Conservation (phyloP, 257 asterid genomes). For the Scutellaria barbata region DNA sequence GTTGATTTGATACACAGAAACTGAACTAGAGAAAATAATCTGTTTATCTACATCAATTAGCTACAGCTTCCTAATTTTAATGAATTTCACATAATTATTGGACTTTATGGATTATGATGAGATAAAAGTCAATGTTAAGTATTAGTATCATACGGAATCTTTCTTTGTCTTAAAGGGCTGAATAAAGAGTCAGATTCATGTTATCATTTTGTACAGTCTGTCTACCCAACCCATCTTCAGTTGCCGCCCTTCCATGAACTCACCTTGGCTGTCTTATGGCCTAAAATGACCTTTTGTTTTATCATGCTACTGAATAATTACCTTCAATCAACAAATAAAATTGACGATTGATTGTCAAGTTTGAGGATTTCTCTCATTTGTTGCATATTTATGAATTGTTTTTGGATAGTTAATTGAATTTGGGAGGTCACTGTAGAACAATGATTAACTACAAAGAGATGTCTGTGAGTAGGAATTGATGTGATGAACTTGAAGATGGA, state of each 20-base stretch:
- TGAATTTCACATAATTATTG: neutral
- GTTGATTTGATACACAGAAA: slow-evolving; percentile 6
- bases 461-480: slow-evolving; percentile 19
- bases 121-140: slow-evolving; percentile 16
- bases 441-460: neutral
- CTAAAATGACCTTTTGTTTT: neutral
- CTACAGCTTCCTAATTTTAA: slow-evolving; percentile 7
- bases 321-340: neutral
- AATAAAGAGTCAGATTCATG: slow-evolving; percentile 21
- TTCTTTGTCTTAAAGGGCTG: slow-evolving; percentile 8
- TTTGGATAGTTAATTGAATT: neutral
- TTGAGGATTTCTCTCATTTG: slow-evolving; percentile 6
- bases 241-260: slow-evolving; percentile 18
- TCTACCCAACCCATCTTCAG: neutral
- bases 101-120: neutral
- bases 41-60: too few relatives aligned
- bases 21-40: too few relatives aligned
- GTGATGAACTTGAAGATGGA: slow-evolving; percentile 6
- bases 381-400: neutral
- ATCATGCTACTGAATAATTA: neutral
- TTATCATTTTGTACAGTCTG: neutral
- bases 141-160: neutral
- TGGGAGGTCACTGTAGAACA: slow-evolving; percentile 9
- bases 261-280: slow-evolving; percentile 5
- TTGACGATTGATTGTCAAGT: neutral